Percentiles rank a stretch among this genome's conserved stretches.
Evolutionary conservation across 2,329 filamentous ascomycete species (phyloP).

Genomic region (Venturia carpophila): DNA sequence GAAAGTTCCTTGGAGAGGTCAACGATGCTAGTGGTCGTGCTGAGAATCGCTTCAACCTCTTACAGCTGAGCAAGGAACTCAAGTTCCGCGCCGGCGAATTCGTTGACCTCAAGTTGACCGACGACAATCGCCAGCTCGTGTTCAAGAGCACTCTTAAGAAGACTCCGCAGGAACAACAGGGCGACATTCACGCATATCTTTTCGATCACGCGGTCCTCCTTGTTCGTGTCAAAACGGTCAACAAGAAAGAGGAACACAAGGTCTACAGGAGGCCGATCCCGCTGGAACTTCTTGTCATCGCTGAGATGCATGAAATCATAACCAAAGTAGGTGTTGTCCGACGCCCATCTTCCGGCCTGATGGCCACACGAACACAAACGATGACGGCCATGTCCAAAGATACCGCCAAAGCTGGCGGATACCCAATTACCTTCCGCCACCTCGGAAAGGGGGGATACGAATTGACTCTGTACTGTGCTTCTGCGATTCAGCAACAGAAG

Average conservation of each 20-base stretch:
- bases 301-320: constrained; percentile 95
- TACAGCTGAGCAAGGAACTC: constrained; percentile 83
- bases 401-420: constrained; percentile 61
- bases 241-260: constrained; percentile 89
- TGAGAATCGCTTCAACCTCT: constrained; percentile 93
- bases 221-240: constrained; percentile 82
- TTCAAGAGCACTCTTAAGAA: constrained; percentile 96
- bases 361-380: constrained; percentile 45
- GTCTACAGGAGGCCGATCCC: constrained; percentile 95
- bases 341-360: constrained; percentile 77
- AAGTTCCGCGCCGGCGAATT: constrained; percentile 85
- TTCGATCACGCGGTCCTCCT: constrained; percentile 94
- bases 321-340: constrained; percentile 73
- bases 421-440: constrained; percentile 93
- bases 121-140: constrained; percentile 84
- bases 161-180: constrained; percentile 67
- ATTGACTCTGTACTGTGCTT: constrained; percentile 77
- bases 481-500: constrained; percentile 80
- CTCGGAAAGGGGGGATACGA: constrained; percentile 94
- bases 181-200: constrained; percentile 88
- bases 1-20: constrained; percentile 77
- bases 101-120: constrained; percentile 88
- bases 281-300: constrained; percentile 82
- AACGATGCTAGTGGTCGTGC: constrained; percentile 95
- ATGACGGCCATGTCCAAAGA: constrained; percentile 43